Evolutionary conservation across 768 basidiomycete species (phyloP).

Genomic region (Rhizopogon sp.): DNA sequence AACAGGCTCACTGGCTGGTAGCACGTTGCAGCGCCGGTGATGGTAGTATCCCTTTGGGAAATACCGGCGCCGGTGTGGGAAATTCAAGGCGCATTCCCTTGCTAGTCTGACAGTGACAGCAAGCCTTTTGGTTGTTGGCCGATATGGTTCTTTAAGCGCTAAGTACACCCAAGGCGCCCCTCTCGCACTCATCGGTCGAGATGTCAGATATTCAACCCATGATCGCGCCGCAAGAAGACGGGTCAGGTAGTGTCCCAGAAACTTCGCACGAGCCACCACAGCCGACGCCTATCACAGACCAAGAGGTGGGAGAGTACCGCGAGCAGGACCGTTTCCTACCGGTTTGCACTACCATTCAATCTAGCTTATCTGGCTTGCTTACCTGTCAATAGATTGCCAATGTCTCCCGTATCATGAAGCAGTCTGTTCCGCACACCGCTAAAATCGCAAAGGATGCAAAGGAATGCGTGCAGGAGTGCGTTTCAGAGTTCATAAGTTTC

Average conservation of each 20-base stretch:
- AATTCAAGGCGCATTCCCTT: background rate
- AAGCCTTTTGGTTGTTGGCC: background rate
- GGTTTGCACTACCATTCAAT: constrained; percentile 38
- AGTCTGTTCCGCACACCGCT: constrained; percentile 80
- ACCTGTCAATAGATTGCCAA: constrained; percentile 75
- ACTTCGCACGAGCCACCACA: constrained; percentile 40
- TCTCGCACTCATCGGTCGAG: background rate
- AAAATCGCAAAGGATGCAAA: constrained; percentile 99
- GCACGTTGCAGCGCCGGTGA: too few relatives aligned
- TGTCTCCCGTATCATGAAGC: constrained; percentile 97
- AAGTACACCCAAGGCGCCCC: background rate
- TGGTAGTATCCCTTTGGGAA: too few relatives aligned
- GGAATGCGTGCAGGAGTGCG: constrained; percentile 97
- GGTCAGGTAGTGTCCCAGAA: constrained; percentile 26
- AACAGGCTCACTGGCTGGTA: constrained; percentile 43
- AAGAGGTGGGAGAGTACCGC: constrained; percentile 90
- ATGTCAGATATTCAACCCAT: constrained; percentile 30
- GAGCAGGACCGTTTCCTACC: constrained; percentile 96
- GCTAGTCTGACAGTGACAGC: background rate
- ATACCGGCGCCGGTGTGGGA: background rate
- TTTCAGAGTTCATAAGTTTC: constrained; percentile 97
- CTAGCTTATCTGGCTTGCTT: background rate
- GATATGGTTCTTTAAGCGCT: background rate
- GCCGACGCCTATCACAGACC: constrained; percentile 78
- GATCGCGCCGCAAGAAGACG: constrained; percentile 41